phyloP scores from a whole-genome alignment of 2,329 filamentous ascomycete genomes.

The Pseudocercospora crystallina region DNA sequence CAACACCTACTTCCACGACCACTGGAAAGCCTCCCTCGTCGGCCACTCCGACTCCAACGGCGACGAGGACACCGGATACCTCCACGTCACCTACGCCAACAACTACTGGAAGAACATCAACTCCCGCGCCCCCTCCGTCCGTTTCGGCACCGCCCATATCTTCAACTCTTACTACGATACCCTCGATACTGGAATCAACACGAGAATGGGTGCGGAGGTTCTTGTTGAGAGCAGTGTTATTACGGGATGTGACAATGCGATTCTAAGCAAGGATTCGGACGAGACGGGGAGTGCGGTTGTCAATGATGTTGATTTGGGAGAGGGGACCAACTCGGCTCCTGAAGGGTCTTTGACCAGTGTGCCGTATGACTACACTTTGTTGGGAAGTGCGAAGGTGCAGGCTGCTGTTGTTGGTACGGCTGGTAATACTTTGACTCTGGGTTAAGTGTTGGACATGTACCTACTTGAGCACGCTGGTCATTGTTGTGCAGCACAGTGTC shows the following conservation, averaged over 20 bases:
- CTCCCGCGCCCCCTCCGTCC: constrained; percentile 62
- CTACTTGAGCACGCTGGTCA: no score
- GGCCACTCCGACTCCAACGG: constrained; percentile 62
- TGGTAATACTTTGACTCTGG: constrained; percentile 40
- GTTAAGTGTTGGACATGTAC: constrained; percentile 3
- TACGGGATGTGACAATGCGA: constrained; percentile 33
- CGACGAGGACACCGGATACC: constrained; percentile 60
- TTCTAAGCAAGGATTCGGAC: constrained; percentile 35
- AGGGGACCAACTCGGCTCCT: constrained; percentile 33
- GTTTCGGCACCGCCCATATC: constrained; percentile 66
- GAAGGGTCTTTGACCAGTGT: constrained; percentile 36
- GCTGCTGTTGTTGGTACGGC: constrained; percentile 41
- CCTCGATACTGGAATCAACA: constrained; percentile 42
- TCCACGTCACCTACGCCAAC: constrained; percentile 65
- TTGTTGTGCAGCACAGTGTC: no score
- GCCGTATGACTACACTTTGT: constrained; percentile 37
- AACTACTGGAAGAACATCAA: constrained; percentile 67
- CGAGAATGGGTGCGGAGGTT: constrained; percentile 43
- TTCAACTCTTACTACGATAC: constrained; percentile 55
- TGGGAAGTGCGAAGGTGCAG: constrained; percentile 39
- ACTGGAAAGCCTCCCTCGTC: constrained; percentile 63
- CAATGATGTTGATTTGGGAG: constrained; percentile 42
- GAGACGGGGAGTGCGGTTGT: constrained; percentile 39
- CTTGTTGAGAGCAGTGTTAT: constrained; percentile 46
- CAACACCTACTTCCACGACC: constrained; percentile 53